A percentile compares a stretch with the other conserved stretches of the same genome.
phyloP scores from a whole-genome alignment of 2,329 filamentous ascomycete genomes.

The Hypoxylon sp. region DNA sequence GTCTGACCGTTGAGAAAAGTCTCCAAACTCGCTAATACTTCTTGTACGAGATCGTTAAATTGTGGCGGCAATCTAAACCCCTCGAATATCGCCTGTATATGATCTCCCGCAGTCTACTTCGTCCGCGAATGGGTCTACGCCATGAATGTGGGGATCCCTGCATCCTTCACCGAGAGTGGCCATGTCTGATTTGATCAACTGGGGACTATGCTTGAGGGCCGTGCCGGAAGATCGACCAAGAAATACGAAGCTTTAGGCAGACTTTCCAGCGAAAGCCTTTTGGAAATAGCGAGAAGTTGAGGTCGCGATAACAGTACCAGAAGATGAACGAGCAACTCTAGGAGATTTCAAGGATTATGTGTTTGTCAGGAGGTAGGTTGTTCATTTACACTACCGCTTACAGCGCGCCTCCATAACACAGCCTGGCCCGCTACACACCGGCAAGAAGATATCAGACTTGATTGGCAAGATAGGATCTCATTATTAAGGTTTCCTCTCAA shows the following conservation, averaged over 20 bases:
- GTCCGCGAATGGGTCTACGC: slow-evolving; percentile 48
- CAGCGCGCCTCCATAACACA: no score
- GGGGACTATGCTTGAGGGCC: slow-evolving; percentile 23
- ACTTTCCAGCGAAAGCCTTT: slow-evolving; percentile 26
- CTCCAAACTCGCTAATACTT: slow-evolving; percentile 34
- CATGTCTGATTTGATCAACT: slow-evolving; percentile 22
- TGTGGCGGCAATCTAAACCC: slow-evolving; percentile 38
- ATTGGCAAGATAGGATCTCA: no score
- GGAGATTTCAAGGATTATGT: no score
- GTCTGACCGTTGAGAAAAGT: slow-evolving; percentile 39
- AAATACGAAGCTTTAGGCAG: slow-evolving; percentile 3
- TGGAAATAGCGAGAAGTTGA: slow-evolving; percentile 48
- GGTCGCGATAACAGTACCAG: no score
- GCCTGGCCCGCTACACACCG: no score
- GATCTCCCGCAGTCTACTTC: slow-evolving; percentile 56
- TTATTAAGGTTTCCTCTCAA: no score
- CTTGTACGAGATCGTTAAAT: slow-evolving; percentile 32
- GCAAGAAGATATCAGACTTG: no score
- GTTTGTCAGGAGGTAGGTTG: no score
- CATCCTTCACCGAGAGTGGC: slow-evolving; percentile 48
- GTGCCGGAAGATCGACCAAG: neutral
- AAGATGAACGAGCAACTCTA: no score
- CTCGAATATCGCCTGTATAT: slow-evolving; percentile 47
- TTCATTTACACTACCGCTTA: no score
- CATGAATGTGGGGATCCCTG: slow-evolving; percentile 51